Evolutionary conservation across 2,329 filamentous ascomycete genomes (phyloP), one percentile per base, ranked within the genome.

Genomic region (Cytospora mali): DNA sequence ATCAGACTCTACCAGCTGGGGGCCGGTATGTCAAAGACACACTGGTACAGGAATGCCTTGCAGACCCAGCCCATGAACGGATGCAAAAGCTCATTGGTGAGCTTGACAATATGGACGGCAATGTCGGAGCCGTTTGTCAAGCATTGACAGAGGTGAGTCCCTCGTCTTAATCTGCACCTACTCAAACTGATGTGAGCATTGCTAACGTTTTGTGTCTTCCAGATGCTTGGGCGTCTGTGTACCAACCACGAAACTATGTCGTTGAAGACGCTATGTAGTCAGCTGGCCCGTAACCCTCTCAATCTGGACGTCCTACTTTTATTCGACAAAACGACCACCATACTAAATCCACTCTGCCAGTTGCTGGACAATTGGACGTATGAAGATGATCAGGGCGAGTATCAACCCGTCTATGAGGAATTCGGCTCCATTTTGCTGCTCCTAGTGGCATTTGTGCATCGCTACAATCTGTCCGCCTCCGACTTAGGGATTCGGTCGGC

Each of bases 61-160:
- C 85, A 13, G 92, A 96, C 68, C 85, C 85, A 13, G 92, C 95
- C 68, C 85, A 88, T 0, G 90, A 92, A 65, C 86, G 88, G 66
- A 86, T 91, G 1, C 90, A 93, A 67, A 84, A 88, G 50, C 80
- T 96, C 33, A 86, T 97, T 48, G 85, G 88, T 46, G 92, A 96
- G 69, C 80, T 99, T 27, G 92, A 97, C 62, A 89, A 89, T 56
- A 93, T 95, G 83, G 92, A 96, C 70, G 94, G 94, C 1, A 97
- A 97, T 73, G 92, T 92, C 2, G 92, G 91, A 2, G 92, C 92
- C 2, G 91, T 96, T 21, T 90, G 90, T 56, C 87, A 89, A 64
- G 93, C 93, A 3, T 80, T 93, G 51, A 85, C 88, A 46, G 89
- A 92, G 78, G 88, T 89, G 73, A 69, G 80, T 72, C 28, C 28